Percentiles rank a stretch among this genome's conserved stretches.
phyloP scores from a whole-genome alignment of 257 asterid genomes.

The Ilex asprella region DNA sequence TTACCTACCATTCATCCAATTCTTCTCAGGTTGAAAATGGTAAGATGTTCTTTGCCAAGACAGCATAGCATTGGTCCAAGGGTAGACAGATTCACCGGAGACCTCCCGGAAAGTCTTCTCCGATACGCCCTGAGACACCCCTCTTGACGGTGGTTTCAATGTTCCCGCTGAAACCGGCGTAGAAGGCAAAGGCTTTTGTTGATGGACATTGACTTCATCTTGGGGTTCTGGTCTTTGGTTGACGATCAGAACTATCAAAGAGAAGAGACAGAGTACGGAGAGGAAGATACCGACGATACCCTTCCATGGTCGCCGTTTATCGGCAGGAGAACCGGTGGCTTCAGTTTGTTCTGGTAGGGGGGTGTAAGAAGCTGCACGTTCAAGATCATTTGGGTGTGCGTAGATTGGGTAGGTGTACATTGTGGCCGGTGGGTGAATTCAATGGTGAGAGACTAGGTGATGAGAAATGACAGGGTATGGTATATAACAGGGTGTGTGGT shows the following conservation, averaged over 20 bases:
- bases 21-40: conserved; percentile 13
- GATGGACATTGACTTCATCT: conserved; percentile 7
- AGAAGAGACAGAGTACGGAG: conserved; percentile 26
- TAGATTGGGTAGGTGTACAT: background rate
- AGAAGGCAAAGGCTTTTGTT: conserved; percentile 8
- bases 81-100: no score
- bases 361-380: no score
- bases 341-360: background rate
- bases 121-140: conserved; percentile 66
- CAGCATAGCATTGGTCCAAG: conserved; percentile 50
- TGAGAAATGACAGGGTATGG: no score
- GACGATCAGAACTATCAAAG: conserved; percentile 20
- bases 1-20: conserved; percentile 40
- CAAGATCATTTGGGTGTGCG: no score
- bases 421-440: background rate
- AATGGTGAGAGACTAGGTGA: background rate
- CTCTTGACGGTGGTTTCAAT: conserved; percentile 40
- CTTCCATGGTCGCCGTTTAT: conserved; percentile 15
- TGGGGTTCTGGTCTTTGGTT: conserved; percentile 14
- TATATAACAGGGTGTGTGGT: no score
- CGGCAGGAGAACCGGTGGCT: no score
- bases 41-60: conserved; percentile 66
- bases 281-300: conserved; percentile 30
- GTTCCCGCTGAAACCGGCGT: conserved; percentile 14
- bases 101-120: conserved; percentile 51